A percentile compares a stretch with the other conserved stretches of the same genome.
Conservation (phyloP, 192 early-diverging fungal species). For the Coemansia sp. region DNA sequence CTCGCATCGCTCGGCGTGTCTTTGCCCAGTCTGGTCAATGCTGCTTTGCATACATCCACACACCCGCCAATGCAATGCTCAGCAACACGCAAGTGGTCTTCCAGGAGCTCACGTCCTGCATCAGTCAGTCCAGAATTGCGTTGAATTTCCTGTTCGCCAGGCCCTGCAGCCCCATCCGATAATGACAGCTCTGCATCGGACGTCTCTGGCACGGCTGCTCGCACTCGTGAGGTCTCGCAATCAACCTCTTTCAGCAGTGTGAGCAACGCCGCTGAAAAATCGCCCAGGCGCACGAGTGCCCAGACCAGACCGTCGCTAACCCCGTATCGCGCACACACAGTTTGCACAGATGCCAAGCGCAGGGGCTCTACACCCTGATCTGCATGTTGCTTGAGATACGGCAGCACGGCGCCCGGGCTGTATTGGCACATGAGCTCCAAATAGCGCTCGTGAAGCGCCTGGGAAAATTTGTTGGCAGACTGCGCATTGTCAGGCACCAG, state of each 20-base stretch:
- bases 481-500: conserved; percentile 30
- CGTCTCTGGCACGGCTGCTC: conserved; percentile 14
- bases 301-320: conserved; percentile 47
- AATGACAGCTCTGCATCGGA: background rate
- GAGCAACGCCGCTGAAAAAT: conserved; percentile 46
- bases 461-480: conserved; percentile 25
- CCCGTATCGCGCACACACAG: conserved; percentile 22
- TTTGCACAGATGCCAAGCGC: conserved; percentile 32
- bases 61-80: conserved; percentile 29
- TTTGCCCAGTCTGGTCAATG: conserved; percentile 30
- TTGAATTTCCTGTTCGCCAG: too few species aligned
- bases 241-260: conserved; percentile 38
- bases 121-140: conserved; percentile 5
- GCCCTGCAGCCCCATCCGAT: too few species aligned
- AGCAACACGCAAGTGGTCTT: conserved; percentile 30
- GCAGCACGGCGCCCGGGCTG: conserved; percentile 35
- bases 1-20: conserved; percentile 8
- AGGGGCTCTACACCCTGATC: conserved; percentile 43
- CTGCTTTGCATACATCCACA: conserved; percentile 41
- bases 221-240: conserved; percentile 19
- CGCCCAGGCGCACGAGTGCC: conserved; percentile 43
- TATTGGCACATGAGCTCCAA: conserved; percentile 44
- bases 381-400: conserved; percentile 31
- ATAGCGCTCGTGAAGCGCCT: conserved; percentile 44
- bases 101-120: conserved; percentile 40